phyloP scores from a whole-genome alignment of 495 filamentous ascomycete species.

The Aspergillus sclerotiicarbonarius region DNA sequence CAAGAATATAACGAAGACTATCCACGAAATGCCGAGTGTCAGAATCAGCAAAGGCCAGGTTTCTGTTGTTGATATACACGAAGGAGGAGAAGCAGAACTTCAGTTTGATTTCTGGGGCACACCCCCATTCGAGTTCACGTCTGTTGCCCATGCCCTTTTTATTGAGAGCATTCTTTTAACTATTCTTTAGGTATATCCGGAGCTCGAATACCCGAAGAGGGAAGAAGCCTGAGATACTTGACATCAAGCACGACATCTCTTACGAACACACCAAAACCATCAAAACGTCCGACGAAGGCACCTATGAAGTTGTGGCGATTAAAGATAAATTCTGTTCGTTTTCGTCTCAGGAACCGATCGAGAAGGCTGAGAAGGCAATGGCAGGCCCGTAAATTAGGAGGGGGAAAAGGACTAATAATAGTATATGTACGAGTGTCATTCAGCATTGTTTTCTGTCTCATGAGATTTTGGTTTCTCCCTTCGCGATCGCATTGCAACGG shows the following conservation, averaged over 20 bases:
- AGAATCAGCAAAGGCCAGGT: slow-evolving; percentile 77
- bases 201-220: slow-evolving; percentile 79
- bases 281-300: slow-evolving; percentile 84
- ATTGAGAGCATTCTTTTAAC: slow-evolving; percentile 4
- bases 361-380: slow-evolving; percentile 40
- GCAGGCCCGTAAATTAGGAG: slow-evolving; percentile 19
- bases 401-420: not conserved
- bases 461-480: slow-evolving; percentile 2
- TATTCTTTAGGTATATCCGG: slow-evolving; percentile 65
- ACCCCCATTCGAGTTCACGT: slow-evolving; percentile 95
- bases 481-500: slow-evolving; percentile 37
- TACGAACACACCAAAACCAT: slow-evolving; percentile 77
- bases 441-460: slow-evolving; percentile 10
- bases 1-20: slow-evolving; percentile 70
- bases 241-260: slow-evolving; percentile 83
- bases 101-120: slow-evolving; percentile 91
- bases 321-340: slow-evolving; percentile 89
- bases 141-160: slow-evolving; percentile 26
- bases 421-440: slow-evolving; percentile 11
- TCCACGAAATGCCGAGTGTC: slow-evolving; percentile 90
- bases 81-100: slow-evolving; percentile 89
- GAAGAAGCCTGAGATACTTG: slow-evolving; percentile 72
- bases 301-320: slow-evolving; percentile 94
- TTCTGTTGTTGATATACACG: slow-evolving; percentile 86
- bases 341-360: slow-evolving; percentile 58